These are phyloP conservation scores for Euclidium syriacum DNA, from an alignment of 345 rosid species.

Conservation along the genomic window DNA sequence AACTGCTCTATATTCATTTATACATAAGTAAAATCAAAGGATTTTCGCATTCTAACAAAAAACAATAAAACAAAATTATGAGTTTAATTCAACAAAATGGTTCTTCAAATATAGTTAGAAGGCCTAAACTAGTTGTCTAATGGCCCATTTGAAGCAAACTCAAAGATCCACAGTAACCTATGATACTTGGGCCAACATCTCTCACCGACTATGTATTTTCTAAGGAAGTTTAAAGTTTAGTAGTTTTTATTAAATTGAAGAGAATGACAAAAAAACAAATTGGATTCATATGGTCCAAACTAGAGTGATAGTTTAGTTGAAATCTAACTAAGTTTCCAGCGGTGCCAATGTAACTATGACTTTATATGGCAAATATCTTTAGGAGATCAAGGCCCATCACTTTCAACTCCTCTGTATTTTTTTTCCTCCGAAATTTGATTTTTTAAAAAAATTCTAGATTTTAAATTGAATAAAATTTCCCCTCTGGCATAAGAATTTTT, in stretches of 20 bases:
- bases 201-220: not conserved
- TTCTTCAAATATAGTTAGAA: not conserved
- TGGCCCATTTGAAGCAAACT: constrained; percentile 15
- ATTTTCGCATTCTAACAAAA: too few species aligned
- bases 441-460: not conserved
- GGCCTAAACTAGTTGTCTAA: constrained; percentile 16
- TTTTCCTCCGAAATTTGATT: not conserved
- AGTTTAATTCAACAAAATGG: not conserved
- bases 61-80: too few species aligned
- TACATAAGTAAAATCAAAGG: too few species aligned
- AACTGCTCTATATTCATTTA: too few species aligned
- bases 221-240: not conserved
- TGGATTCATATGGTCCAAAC: constrained; percentile 2
- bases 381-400: constrained; percentile 7
- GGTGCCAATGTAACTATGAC: not conserved
- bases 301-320: not conserved
- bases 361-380: constrained; percentile 7
- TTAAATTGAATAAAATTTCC: not conserved
- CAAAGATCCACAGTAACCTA: not conserved
- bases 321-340: constrained; percentile 13
- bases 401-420: constrained; percentile 16
- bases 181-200: constrained; percentile 20
- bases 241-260: not conserved
- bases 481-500: not conserved
- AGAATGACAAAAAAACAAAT: not conserved